A percentile compares a stretch with the other conserved stretches of the same genome.
These are phyloP conservation scores for Chamaenerion angustifolium DNA, from an alignment of 345 rosid species.

Conservation along the genomic window DNA sequence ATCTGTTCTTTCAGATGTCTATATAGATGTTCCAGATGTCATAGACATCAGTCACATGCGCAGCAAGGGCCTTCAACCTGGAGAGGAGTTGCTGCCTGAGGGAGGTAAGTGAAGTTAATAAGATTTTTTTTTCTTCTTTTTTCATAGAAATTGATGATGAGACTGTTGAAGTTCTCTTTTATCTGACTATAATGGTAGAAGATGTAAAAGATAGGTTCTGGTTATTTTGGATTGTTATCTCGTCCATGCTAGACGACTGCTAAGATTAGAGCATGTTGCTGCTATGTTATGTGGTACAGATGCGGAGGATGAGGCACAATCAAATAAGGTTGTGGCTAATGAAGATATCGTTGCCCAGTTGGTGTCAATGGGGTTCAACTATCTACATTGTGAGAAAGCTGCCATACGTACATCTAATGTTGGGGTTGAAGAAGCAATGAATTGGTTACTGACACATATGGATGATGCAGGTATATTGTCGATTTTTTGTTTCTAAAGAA, in stretches of 20 bases:
- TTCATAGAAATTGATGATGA: not conserved
- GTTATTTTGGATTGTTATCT: no score
- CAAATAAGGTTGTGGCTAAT: conserved; percentile 45
- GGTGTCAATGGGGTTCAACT: conserved; percentile 81
- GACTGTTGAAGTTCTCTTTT: no score
- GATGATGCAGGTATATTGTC: conserved; percentile 68
- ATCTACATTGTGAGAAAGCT: conserved; percentile 89
- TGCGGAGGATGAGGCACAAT: conserved; percentile 36
- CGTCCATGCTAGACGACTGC: no score
- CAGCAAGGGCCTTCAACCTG: conserved; percentile 88
- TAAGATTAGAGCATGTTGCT: not conserved
- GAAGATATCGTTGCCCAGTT: conserved; percentile 85
- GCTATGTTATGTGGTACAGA: conserved; percentile 21
- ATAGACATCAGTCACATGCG: conserved; percentile 93
- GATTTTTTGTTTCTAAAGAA: not conserved
- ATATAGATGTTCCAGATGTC: conserved; percentile 85
- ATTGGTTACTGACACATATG: conserved; percentile 89
- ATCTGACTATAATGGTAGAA: not conserved
- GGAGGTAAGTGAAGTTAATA: conserved; percentile 22
- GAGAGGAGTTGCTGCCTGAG: conserved; percentile 86
- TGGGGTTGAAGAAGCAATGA: conserved; percentile 97
- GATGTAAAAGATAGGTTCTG: no score
- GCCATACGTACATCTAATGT: conserved; percentile 68
- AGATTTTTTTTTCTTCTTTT: not conserved
- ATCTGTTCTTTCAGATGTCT: conserved; percentile 48